Evolutionary conservation across 768 basidiomycete genomes (phyloP).

Genomic region (Tubosaeta sp.): DNA sequence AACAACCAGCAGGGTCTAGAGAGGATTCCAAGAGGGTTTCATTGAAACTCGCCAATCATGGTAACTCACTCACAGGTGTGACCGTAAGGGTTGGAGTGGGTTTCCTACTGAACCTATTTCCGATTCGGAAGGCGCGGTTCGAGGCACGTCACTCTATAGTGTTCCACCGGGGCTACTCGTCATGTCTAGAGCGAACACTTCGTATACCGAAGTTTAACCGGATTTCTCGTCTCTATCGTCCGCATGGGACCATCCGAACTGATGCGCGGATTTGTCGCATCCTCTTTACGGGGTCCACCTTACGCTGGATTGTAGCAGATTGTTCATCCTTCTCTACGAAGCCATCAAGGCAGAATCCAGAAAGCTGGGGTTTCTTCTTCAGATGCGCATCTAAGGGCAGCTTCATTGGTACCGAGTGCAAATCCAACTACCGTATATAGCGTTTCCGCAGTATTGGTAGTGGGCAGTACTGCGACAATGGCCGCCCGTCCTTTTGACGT

Average conservation of each 20-base stretch:
- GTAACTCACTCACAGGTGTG: slow-evolving; percentile 85
- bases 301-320: slow-evolving; percentile 90
- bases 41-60: slow-evolving; percentile 66
- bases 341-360: slow-evolving; percentile 72
- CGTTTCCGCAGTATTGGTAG: slow-evolving; percentile 68
- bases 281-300: slow-evolving; percentile 90
- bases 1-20: slow-evolving; percentile 5
- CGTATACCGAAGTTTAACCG: slow-evolving; percentile 56
- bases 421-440: slow-evolving; percentile 54
- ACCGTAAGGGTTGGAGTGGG: slow-evolving; percentile 77
- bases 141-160: slow-evolving; percentile 63
- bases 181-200: slow-evolving; percentile 68
- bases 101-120: slow-evolving; percentile 82
- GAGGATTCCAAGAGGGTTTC: slow-evolving; percentile 47
- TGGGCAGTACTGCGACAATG: slow-evolving; percentile 80
- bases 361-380: slow-evolving; percentile 28
- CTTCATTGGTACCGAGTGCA: slow-evolving; percentile 37
- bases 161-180: background rate
- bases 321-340: slow-evolving; percentile 88
- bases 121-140: slow-evolving; percentile 87
- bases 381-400: slow-evolving; percentile 26
- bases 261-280: slow-evolving; percentile 81
- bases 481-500: slow-evolving; percentile 93
- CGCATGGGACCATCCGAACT: slow-evolving; percentile 75
- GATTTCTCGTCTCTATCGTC: slow-evolving; percentile 54